These are phyloP conservation scores for Detonula confervacea DNA, from an alignment of 352 stramenopile genomes.

Conservation along the genomic window DNA sequence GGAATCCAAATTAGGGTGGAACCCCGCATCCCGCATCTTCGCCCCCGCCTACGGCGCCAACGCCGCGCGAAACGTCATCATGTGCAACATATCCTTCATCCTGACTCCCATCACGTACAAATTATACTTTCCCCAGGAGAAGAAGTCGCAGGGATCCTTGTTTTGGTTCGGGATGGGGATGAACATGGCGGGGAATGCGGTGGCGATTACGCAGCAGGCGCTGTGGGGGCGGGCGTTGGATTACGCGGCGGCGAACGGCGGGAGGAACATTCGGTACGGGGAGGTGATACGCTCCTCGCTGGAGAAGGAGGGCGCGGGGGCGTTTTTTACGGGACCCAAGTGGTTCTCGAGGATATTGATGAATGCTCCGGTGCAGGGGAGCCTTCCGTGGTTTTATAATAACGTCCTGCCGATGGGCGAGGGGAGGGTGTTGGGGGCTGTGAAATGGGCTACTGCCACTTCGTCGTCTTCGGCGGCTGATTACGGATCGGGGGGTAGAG, in stretches of 20 bases:
- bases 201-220: slow-evolving; percentile 81
- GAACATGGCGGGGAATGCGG: slow-evolving; percentile 79
- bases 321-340: slow-evolving; percentile 80
- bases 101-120: slow-evolving; percentile 79
- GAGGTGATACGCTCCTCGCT: slow-evolving; percentile 63
- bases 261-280: slow-evolving; percentile 59
- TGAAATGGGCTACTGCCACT: slow-evolving; percentile 19
- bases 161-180: slow-evolving; percentile 81
- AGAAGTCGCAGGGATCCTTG: slow-evolving; percentile 61
- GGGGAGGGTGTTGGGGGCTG: slow-evolving; percentile 41
- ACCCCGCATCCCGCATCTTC: slow-evolving; percentile 33
- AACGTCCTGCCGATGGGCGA: slow-evolving; percentile 81
- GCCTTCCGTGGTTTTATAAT: slow-evolving; percentile 84
- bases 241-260: slow-evolving; percentile 43
- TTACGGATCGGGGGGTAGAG: slow-evolving; percentile 1
- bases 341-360: slow-evolving; percentile 80
- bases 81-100: slow-evolving; percentile 76
- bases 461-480: not conserved
- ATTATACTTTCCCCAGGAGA: slow-evolving; percentile 74
- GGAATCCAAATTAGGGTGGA: slow-evolving; percentile 54
- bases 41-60: slow-evolving; percentile 70
- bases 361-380: slow-evolving; percentile 79
- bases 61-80: slow-evolving; percentile 74
- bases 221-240: slow-evolving; percentile 76
- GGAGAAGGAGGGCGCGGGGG: slow-evolving; percentile 63